These are phyloP conservation scores for Starmerella gropengiesseri DNA, from an alignment of 805 yeast genomes.

Conservation along the genomic window DNA sequence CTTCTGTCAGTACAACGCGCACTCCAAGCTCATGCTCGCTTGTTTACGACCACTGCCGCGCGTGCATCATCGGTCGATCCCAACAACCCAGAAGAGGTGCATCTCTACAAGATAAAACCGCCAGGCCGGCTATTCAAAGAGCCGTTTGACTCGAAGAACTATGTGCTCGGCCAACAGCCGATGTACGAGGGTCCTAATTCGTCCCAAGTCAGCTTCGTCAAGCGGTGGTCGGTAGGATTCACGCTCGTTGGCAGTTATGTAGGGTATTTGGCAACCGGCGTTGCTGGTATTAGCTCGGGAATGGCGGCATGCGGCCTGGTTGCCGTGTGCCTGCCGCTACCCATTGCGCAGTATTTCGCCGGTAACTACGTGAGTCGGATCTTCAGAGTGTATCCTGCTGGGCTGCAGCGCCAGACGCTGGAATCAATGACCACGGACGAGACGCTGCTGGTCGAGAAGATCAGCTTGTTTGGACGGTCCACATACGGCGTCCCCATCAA, in stretches of 20 bases:
- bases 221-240: slow-evolving; percentile 51
- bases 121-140: slow-evolving; percentile 35
- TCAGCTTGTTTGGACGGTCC: slow-evolving; percentile 55
- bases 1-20: background rate
- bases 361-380: slow-evolving; percentile 61
- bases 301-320: slow-evolving; percentile 36
- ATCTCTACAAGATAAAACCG: slow-evolving; percentile 32
- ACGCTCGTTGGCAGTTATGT: slow-evolving; percentile 51
- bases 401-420: slow-evolving; percentile 45
- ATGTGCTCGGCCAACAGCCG: slow-evolving; percentile 47
- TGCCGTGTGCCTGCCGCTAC: slow-evolving; percentile 43
- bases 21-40: background rate
- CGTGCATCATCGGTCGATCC: slow-evolving; percentile 23
- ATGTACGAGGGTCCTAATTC: slow-evolving; percentile 55
- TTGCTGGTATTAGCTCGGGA: slow-evolving; percentile 43
- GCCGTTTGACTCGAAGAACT: slow-evolving; percentile 40
- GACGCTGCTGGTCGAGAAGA: slow-evolving; percentile 53
- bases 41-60: background rate
- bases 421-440: slow-evolving; percentile 54
- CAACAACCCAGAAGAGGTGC: slow-evolving; percentile 35
- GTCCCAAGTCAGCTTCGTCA: slow-evolving; percentile 50
- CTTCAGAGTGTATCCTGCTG: slow-evolving; percentile 55
- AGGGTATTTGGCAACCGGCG: slow-evolving; percentile 38
- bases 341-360: slow-evolving; percentile 46
- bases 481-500: slow-evolving; percentile 52